Base-by-base conservation (phyloP, 805 yeast species). In the Wickerhamomyces chambardii region DNA sequence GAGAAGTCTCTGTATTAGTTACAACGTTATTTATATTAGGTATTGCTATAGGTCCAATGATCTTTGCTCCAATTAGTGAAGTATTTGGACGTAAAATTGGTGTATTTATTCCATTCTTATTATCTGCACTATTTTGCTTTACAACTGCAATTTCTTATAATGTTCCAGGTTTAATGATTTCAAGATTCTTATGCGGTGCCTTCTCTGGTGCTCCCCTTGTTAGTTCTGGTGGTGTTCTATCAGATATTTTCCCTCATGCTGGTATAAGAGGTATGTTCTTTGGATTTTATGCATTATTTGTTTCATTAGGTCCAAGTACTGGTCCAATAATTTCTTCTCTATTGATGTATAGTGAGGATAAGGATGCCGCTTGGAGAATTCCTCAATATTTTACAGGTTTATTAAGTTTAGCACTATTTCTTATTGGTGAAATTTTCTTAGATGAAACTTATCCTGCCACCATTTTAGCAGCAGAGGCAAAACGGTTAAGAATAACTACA, bases 1-100 rank as follows among this genome's bases (percentile, higher is more conserved):
- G 56, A 26, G 69, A 67, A 15, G 70, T 66, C 1, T 68, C 78
- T 4, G 56, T 71, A 14, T 57, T 80, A 31, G 66, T 73, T 10
- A 69, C 79, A 2, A 64, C 85, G 0, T 54, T 79, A 14, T 81
- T 71, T 44, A 73, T 79, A 11, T 50, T 78, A 32, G 89, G 87
- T 1, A 71, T 78, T 46, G 84, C 83, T 1, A 55, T 74, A 14
- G 89, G 87, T 0, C 49, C 49, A 7, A 43, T 77, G 52, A 42
- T 78, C 11, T 74, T 77, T 69, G 84, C 81, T 1, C 82, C 82
- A 2, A 43, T 73, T 9, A 69, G 76, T 2, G 58, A 53, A 28
- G 53, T 60, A 2, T 58, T 49, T 36, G 66, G 67, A 6, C 55
- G 76, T 30, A 67, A 59, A 42, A 40, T 52, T 5, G 69, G 73